These are phyloP conservation scores for Globomyces pollinis-pini DNA, from an alignment of 192 early-diverging fungal genomes.

Conservation along the genomic window DNA sequence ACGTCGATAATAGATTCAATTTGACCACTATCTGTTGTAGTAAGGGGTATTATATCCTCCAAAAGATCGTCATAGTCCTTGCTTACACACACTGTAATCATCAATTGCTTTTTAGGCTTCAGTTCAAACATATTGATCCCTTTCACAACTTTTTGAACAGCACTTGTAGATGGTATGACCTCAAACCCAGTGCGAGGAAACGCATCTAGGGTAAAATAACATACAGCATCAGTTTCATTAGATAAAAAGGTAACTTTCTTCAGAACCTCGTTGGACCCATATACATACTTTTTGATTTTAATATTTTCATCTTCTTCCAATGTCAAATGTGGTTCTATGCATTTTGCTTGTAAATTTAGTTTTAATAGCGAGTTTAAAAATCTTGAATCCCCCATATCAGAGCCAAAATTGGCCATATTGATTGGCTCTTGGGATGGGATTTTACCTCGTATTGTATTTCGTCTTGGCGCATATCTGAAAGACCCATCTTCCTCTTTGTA, in stretches of 20 bases:
- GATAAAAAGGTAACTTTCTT: conserved; percentile 18
- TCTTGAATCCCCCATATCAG: conserved; percentile 3
- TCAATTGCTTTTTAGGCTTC: conserved; percentile 25
- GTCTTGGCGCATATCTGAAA: conserved; percentile 15
- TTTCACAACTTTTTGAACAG: not conserved
- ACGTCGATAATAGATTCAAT: not conserved
- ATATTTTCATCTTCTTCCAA: conserved; percentile 18
- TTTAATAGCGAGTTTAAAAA: conserved; percentile 12
- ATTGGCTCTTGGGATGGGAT: not conserved
- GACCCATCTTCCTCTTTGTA: conserved; percentile 31
- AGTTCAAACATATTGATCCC: conserved; percentile 22
- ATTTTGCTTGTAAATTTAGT: conserved; percentile 17
- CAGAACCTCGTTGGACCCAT: no score
- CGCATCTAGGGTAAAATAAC: conserved; percentile 19
- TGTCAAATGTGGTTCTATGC: conserved; percentile 17
- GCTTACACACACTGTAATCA: conserved; percentile 19
- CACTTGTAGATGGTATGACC: conserved; percentile 4
- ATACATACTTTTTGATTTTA: conserved; percentile 7
- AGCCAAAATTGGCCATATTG: not conserved
- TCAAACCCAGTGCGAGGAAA: conserved; percentile 6
- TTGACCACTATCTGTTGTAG: not conserved
- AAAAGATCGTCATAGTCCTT: not conserved
- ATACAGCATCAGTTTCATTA: conserved; percentile 26
- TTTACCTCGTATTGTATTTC: not conserved
- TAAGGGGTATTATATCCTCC: not conserved